These are phyloP conservation scores for Capronia coronata DNA, from an alignment of 2,329 filamentous ascomycete genomes.

Conservation along the genomic window DNA sequence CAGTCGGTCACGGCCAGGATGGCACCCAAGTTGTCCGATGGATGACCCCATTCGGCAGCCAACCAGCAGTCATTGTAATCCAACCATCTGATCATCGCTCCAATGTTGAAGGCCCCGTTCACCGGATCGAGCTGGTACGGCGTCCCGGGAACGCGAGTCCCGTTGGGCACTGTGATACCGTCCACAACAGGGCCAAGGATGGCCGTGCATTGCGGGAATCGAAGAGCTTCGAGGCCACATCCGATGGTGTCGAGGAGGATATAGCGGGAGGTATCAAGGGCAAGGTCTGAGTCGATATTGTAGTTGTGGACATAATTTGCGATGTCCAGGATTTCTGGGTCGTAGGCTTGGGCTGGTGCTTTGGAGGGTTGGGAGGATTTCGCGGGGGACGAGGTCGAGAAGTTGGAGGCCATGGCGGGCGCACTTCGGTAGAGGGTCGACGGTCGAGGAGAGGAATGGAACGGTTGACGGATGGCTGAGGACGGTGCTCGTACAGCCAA, in stretches of 20 bases:
- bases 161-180: conserved; percentile 85
- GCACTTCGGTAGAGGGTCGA: conserved; percentile 6
- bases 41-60: conserved; percentile 97
- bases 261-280: conserved; percentile 92
- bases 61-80: conserved; percentile 99
- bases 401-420: conserved; percentile 28
- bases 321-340: conserved; percentile 92
- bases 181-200: conserved; percentile 86
- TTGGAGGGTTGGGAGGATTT: conserved; percentile 36
- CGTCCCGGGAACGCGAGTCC: conserved; percentile 83
- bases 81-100: conserved; percentile 96
- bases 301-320: conserved; percentile 91
- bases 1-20: conserved; percentile 96
- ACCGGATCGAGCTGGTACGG: conserved; percentile 91
- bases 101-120: conserved; percentile 97
- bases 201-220: conserved; percentile 94
- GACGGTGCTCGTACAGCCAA: conserved; percentile 21
- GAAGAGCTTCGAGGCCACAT: conserved; percentile 89
- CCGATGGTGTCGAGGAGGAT: conserved; percentile 96
- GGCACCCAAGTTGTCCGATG: conserved; percentile 94
- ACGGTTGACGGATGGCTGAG: conserved; percentile 14
- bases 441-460: conserved; percentile 7
- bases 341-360: conserved; percentile 55
- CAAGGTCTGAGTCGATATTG: conserved; percentile 81
- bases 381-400: conserved; percentile 41